phyloP scores from a whole-genome alignment of 2,329 filamentous ascomycete species.

The Colletotrichum somersetense region DNA sequence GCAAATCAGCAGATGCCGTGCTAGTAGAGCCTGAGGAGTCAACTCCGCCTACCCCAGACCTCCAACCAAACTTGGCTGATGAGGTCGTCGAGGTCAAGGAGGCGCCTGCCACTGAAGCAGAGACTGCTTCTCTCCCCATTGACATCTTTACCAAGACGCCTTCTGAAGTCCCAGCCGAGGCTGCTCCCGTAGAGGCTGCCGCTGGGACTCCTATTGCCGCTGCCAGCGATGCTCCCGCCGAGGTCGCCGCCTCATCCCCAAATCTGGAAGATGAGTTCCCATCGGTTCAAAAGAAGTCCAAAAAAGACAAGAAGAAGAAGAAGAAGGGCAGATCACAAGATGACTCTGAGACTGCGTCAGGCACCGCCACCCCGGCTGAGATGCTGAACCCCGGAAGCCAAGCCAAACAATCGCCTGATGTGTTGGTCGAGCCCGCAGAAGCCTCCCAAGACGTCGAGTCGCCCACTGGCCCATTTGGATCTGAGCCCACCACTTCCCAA shows the following conservation, averaged over 20 bases:
- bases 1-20: background rate
- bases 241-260: background rate
- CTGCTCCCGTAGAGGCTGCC: background rate
- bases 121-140: background rate
- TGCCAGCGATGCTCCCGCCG: background rate
- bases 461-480: background rate
- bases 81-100: background rate
- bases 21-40: background rate
- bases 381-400: background rate
- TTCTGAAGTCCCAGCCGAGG: background rate
- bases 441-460: background rate
- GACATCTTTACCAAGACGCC: background rate
- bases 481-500: constrained; percentile 5
- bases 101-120: background rate
- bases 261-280: constrained; percentile 43
- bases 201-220: background rate
- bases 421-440: background rate
- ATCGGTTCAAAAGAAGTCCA: constrained; percentile 35
- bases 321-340: constrained; percentile 28
- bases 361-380: constrained; percentile 20
- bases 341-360: constrained; percentile 9
- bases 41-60: background rate
- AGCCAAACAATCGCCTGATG: background rate
- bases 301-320: constrained; percentile 43
- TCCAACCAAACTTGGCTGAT: background rate